Base-by-base conservation (phyloP, 2,329 filamentous ascomycete genomes). In the Metarhizium guizhouense region DNA sequence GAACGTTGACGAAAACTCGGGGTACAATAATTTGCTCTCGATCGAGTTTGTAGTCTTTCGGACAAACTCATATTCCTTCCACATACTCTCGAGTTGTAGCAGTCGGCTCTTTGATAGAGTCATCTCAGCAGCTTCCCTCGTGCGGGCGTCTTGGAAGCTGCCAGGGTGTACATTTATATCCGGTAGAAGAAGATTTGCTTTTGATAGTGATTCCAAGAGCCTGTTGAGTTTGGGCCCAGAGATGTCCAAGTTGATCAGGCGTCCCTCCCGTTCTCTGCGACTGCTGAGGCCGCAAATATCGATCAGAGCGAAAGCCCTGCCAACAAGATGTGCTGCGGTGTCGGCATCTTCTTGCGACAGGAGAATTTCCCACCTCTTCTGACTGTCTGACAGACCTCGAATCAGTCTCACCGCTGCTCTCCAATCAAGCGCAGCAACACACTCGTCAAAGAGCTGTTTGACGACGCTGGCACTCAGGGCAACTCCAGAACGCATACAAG, bases 391-490 rank as follows among this genome's bases (percentile, higher is more conserved):
- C 45, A 73, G 62, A 5, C 65, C 67, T 20, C 63, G 63, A 6
- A 71, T 59, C 42, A 73, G 53, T 13, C 59, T 59, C n/a, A 68
- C 59, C 1, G 69, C 65, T 29, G 66, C 68, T 52, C 58, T 66
- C 70, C 70, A 72, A 57, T 79, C 76, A 18, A 78, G 60, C 3
- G 67, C 64, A 45, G 67, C 62, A 10, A 77, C 66, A 56, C 74
- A 76, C 32, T 71, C 65, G 50, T 76, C 71, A 30, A 79, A 63
- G 2, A 80, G 54, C 18, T 70, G 66, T 48, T 60, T 64, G n/a
- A 74, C 62, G 1, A 69, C 61, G 18, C 65, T 61, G 3, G 61
- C 59, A 56, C 68, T 67, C 51, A 76, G 51, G 0, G 56, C 51
- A 20, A 73, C 65, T 4, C 68, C 68, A 14, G 70, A 63, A 47